phyloP scores from a whole-genome alignment of 169 alveolate genomes.

The Plasmodium malariae region DNA sequence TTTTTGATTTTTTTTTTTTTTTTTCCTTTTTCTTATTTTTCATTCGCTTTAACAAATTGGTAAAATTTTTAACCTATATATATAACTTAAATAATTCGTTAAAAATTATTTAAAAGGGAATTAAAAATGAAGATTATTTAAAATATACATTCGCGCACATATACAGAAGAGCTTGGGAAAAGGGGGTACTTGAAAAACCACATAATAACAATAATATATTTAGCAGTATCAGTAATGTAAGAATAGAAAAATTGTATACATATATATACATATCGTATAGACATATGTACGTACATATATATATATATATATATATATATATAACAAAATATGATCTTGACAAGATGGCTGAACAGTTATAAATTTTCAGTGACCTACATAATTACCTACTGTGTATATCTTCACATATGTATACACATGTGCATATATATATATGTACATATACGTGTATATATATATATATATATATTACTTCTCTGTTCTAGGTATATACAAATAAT shows the following conservation, averaged over 20 bases:
- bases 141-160: slow-evolving; percentile 76
- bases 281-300: background rate
- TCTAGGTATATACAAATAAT: too few species aligned
- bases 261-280: background rate
- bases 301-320: background rate
- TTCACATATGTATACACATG: too few species aligned
- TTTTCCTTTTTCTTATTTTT: background rate
- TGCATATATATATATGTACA: too few species aligned
- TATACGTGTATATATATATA: too few species aligned
- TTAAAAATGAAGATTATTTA: slow-evolving; percentile 60
- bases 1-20: background rate
- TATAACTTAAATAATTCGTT: slow-evolving; percentile 42
- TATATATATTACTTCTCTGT: too few species aligned
- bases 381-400: too few species aligned
- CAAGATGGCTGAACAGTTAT: slow-evolving; percentile 23
- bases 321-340: slow-evolving; percentile 32
- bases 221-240: background rate
- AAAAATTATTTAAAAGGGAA: slow-evolving; percentile 57
- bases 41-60: slow-evolving; percentile 1
- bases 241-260: background rate
- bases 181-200: slow-evolving; percentile 16
- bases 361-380: background rate
- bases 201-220: slow-evolving; percentile 18
- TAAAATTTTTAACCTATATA: slow-evolving; percentile 13
- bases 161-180: slow-evolving; percentile 56